Percentiles rank a stretch among this genome's conserved stretches.
phyloP scores from a whole-genome alignment of 2,329 filamentous ascomycete species.

The Ophiostoma montium region DNA sequence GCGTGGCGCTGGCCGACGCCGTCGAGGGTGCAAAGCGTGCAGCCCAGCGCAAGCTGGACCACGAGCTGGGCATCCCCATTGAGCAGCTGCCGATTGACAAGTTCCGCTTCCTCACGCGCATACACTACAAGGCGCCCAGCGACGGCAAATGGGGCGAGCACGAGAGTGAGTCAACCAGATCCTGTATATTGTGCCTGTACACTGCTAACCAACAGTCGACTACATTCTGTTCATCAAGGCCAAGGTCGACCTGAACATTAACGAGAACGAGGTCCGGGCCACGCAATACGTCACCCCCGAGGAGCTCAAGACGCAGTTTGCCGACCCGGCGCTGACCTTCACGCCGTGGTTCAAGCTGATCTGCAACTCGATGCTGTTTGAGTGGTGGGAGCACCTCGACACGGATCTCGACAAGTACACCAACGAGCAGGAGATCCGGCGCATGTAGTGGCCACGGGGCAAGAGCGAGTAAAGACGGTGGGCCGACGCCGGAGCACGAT shows the following conservation, averaged over 20 bases:
- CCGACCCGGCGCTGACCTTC: conserved; percentile 67
- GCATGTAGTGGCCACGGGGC: conserved; percentile 56
- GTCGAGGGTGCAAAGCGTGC: conserved; percentile 80
- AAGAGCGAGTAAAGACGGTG: neutral
- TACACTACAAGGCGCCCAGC: conserved; percentile 95
- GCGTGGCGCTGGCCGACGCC: conserved; percentile 63
- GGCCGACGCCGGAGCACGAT: neutral
- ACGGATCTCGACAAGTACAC: conserved; percentile 69
- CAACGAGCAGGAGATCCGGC: conserved; percentile 73
- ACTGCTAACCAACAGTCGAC: conserved; percentile 59
- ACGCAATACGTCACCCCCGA: conserved; percentile 72
- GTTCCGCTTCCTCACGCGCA: conserved; percentile 88
- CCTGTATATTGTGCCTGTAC: neutral
- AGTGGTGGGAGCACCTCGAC: conserved; percentile 89
- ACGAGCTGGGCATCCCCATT: conserved; percentile 84
- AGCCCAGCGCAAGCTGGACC: conserved; percentile 82
- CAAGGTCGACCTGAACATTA: conserved; percentile 69
- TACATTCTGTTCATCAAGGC: conserved; percentile 98
- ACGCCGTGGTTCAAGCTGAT: conserved; percentile 99
- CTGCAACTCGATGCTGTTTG: conserved; percentile 91
- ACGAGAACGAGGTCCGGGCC: conserved; percentile 78
- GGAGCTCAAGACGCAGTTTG: conserved; percentile 73
- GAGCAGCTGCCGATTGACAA: conserved; percentile 81
- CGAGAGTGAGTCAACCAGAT: conserved; percentile 62
- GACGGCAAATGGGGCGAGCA: conserved; percentile 98